phyloP scores from a whole-genome alignment of 331 rosid species.

The Malus hybrid region DNA sequence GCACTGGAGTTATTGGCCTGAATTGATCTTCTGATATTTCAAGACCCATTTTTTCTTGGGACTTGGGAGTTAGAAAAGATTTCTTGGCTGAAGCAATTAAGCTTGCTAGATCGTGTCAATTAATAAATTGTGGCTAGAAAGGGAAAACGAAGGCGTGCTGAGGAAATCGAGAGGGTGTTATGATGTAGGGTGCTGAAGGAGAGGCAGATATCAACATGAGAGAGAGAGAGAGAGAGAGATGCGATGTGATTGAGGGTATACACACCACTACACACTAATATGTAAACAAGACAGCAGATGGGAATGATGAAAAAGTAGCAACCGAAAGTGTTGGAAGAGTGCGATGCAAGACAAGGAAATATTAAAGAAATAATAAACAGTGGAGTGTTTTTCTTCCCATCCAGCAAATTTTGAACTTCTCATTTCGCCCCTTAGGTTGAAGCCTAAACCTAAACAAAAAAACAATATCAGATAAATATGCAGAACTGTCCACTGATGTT shows the following conservation, averaged over 20 bases:
- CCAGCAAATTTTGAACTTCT: too few species aligned
- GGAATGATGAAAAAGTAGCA: slow-evolving; percentile 2
- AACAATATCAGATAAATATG: too few species aligned
- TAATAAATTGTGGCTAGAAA: not conserved
- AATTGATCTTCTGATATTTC: slow-evolving; percentile 21
- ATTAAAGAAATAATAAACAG: not conserved
- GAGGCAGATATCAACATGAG: slow-evolving; percentile 23
- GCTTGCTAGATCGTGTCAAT: not conserved
- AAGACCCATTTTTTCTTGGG: slow-evolving; percentile 32
- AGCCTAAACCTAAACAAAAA: too few species aligned
- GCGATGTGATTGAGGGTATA: not conserved
- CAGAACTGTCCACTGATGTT: too few species aligned
- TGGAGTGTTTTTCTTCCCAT: too few species aligned
- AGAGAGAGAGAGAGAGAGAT: slow-evolving; percentile 20
- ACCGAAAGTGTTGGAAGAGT: not conserved
- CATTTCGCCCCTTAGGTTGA: too few species aligned
- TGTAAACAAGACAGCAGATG: not conserved
- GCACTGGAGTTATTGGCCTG: slow-evolving; percentile 36
- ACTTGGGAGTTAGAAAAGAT: not conserved
- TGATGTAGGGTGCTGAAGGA: slow-evolving; percentile 48
- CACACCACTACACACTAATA: not conserved
- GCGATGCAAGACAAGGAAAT: not conserved
- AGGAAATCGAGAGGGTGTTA: slow-evolving; percentile 31
- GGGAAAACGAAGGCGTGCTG: slow-evolving; percentile 24
- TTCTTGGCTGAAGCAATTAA: not conserved